Base-by-base conservation (phyloP, 2,329 filamentous ascomycete species). In the Byssothecium circinans region DNA sequence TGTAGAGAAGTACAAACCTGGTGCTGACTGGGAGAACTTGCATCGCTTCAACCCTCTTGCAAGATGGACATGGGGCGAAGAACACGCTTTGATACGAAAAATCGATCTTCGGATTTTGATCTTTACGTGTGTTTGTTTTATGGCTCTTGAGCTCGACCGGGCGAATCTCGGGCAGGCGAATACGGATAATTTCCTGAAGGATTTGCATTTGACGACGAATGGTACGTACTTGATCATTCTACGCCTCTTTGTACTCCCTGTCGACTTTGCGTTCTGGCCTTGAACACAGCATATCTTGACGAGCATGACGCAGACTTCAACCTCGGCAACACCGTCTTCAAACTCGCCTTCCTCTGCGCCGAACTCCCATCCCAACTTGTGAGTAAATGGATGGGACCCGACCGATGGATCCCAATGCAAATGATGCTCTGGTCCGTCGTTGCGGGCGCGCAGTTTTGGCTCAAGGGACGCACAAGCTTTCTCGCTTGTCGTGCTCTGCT, bases 361-460 rank as follows among this genome's bases (percentile, higher is more conserved):
- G 60, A 63, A 41, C 47, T 63, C 8, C 60, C 59, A 4, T 62
- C 58, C 3, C 59, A 63, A 36, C 39, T 63, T 6, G 51, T 63
- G 2, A 52, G 47, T 8, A 63, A 63, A 42, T 59, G 57, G 57
- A 47, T 61, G 14, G 60, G 58, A 2, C 57, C 58, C 6, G 60
- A 63, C 40, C 42, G 50, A 41, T 76, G 73, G 74, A 75, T 77
- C 7, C 74, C 73, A 0, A 67, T 70, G 20, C 68, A 75, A 38
- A 71, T 71, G 62, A 60, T 74, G 17, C 55, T 61, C 1, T 76
- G 74, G 74, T 67, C 62, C 20, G 40, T 73, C 2, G 71, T 75
- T 53, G 52, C 69, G 71, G 82, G 83, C 47, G 78, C 85, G 69
- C 88, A 92, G 65, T 85, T 86, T 0, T 71, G 89, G 2, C 77